A percentile compares a stretch with the other conserved stretches of the same genome.
Conservation (phyloP, 2,329 filamentous ascomycete species). For the Colletotrichum sp. region DNA sequence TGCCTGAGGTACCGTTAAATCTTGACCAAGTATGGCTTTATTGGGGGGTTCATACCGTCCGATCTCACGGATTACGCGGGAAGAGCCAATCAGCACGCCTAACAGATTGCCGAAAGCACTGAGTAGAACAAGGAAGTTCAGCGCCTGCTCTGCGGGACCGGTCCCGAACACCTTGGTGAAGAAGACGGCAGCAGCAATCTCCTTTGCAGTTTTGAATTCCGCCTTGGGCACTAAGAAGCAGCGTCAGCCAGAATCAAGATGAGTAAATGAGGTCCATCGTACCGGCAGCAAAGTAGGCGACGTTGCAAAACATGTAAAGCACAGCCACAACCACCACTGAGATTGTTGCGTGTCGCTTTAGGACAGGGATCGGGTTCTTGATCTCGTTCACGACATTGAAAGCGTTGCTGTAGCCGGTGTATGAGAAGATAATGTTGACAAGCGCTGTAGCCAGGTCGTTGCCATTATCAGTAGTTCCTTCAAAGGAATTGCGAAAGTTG, state of each 20-base stretch:
- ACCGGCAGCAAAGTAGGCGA: constrained; percentile 60
- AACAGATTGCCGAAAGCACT: constrained; percentile 65
- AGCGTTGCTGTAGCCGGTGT: constrained; percentile 61
- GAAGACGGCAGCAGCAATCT: constrained; percentile 62
- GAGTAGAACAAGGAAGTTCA: constrained; percentile 63
- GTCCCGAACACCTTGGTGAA: constrained; percentile 63
- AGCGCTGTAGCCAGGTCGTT: constrained; percentile 51
- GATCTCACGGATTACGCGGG: constrained; percentile 64
- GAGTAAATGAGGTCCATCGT: neutral
- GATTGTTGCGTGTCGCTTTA: constrained; percentile 54
- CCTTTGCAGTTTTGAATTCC: constrained; percentile 53
- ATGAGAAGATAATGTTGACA: constrained; percentile 64
- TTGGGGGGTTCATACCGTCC: constrained; percentile 42
- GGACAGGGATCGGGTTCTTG: constrained; percentile 61
- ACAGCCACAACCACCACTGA: constrained; percentile 56
- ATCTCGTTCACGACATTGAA: constrained; percentile 69
- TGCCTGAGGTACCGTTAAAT: constrained; percentile 37
- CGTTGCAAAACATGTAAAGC: constrained; percentile 63
- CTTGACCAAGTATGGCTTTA: neutral
- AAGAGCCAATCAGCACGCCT: constrained; percentile 58
- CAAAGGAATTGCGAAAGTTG: constrained; percentile 41
- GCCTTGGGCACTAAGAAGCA: constrained; percentile 48
- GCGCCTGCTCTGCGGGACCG: constrained; percentile 51
- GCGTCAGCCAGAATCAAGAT: neutral
- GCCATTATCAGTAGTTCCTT: constrained; percentile 38